Evolutionary conservation across 1,284 basidiomycete genomes (phyloP).

Genomic region (Coniferiporia weirii): DNA sequence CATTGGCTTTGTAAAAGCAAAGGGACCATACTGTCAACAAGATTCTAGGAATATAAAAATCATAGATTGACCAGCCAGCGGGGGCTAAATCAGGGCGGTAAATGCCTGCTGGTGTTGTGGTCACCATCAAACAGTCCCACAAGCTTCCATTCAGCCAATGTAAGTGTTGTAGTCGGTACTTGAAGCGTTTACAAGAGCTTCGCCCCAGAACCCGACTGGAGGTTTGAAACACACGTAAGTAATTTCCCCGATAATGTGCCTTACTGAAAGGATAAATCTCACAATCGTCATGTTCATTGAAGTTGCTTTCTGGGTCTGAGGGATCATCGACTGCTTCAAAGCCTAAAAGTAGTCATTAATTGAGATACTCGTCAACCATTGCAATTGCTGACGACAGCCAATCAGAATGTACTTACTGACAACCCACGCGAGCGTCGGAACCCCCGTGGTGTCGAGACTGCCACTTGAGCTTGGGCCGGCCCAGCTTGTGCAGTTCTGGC

Average conservation of each 20-base stretch:
- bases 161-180: conserved; percentile 42
- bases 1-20: too few species aligned
- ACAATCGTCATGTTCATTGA: conserved; percentile 43
- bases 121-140: too few species aligned
- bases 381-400: background rate
- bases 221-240: background rate
- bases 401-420: conserved; percentile 27
- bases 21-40: too few species aligned
- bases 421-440: conserved; percentile 49
- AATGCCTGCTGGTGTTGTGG: too few species aligned
- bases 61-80: too few species aligned
- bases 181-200: conserved; percentile 44
- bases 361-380: background rate
- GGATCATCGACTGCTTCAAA: conserved; percentile 29
- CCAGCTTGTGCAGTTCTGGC: conserved; percentile 42
- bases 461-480: conserved; percentile 15
- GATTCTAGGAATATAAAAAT: too few species aligned
- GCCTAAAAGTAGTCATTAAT: background rate
- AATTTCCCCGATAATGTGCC: too few species aligned
- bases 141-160: conserved; percentile 26
- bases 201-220: conserved; percentile 53
- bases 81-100: too few species aligned
- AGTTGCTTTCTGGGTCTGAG: conserved; percentile 33
- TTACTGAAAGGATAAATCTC: conserved; percentile 12
- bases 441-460: conserved; percentile 34